Conservation (phyloP, 2,329 filamentous ascomycete species). For the Blastomyces parvus region DNA sequence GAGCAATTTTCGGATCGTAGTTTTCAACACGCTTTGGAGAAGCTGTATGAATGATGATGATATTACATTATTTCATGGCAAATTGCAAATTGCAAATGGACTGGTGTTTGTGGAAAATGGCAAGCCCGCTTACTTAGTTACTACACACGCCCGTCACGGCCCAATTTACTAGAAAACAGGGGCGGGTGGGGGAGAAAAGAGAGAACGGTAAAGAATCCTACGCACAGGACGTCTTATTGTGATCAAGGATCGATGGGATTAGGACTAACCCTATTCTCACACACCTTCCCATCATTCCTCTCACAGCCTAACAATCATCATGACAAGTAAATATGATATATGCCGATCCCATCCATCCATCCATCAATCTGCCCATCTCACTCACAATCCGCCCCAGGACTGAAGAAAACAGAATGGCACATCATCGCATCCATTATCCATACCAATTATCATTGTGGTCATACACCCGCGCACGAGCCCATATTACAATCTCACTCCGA, state of each 20-base stretch:
- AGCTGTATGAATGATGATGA: too few species aligned
- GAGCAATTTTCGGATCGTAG: too few species aligned
- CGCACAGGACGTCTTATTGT: neutral
- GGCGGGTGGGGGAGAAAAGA: too few species aligned
- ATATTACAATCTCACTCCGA: neutral
- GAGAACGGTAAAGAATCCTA: too few species aligned
- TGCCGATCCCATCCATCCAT: neutral
- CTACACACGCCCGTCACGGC: neutral
- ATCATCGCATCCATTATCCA: too few species aligned
- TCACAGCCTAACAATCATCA: neutral
- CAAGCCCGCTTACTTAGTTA: too few species aligned
- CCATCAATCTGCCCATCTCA: neutral
- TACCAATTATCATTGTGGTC: neutral
- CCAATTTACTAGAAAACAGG: neutral
- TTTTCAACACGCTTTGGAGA: too few species aligned
- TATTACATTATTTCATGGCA: too few species aligned
- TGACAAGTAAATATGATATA: neutral
- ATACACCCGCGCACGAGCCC: neutral
- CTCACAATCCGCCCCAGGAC: neutral
- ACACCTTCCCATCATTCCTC: neutral
- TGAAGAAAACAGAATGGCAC: neutral
- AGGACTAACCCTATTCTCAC: neutral
- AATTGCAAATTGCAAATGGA: too few species aligned
- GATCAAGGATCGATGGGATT: neutral
- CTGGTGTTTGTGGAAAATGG: neutral